Evolutionary conservation across 192 early-diverging fungal species (phyloP).

Genomic region (Umbelopsis isabellina): DNA sequence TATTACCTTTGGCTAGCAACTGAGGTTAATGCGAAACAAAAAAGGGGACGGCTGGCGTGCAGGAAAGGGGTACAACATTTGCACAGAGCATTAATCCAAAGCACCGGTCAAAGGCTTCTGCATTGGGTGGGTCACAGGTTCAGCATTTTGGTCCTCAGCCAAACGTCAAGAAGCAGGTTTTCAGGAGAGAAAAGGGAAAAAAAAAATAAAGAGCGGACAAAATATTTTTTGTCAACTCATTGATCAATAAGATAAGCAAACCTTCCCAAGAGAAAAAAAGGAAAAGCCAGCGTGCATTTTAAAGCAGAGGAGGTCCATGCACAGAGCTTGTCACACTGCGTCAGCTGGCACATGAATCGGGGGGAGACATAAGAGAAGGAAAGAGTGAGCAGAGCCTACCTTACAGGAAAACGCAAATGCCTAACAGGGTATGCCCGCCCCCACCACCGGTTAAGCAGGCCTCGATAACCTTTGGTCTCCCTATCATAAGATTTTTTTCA

Average conservation of each 20-base stretch:
- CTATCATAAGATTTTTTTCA: background rate
- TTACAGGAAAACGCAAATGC: background rate
- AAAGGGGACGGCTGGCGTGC: background rate
- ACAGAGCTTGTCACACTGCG: conserved; percentile 22
- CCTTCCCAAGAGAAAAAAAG: conserved; percentile 1
- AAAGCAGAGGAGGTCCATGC: conserved; percentile 18
- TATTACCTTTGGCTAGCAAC: too few relatives aligned
- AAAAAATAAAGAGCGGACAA: background rate
- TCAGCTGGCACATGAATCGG: conserved; percentile 8
- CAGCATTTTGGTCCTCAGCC: background rate
- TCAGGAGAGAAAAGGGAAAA: background rate
- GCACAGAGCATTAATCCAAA: too few relatives aligned
- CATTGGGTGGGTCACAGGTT: conserved; percentile 7
- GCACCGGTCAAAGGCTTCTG: too few relatives aligned
- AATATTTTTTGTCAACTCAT: background rate
- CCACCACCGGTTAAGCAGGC: too few relatives aligned
- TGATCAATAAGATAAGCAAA: conserved; percentile 22
- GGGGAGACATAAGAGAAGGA: background rate
- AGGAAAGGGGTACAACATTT: background rate
- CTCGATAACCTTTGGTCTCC: background rate
- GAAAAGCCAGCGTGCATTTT: background rate
- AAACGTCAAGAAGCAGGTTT: conserved; percentile 11
- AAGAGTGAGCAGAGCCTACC: background rate
- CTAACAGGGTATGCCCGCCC: too few relatives aligned
- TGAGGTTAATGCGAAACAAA: conserved; percentile 6